Evolutionary conservation across 2,329 filamentous ascomycete species (phyloP), one percentile per base, ranked within the genome.

Genomic region (Sporothrix variecibatus): DNA sequence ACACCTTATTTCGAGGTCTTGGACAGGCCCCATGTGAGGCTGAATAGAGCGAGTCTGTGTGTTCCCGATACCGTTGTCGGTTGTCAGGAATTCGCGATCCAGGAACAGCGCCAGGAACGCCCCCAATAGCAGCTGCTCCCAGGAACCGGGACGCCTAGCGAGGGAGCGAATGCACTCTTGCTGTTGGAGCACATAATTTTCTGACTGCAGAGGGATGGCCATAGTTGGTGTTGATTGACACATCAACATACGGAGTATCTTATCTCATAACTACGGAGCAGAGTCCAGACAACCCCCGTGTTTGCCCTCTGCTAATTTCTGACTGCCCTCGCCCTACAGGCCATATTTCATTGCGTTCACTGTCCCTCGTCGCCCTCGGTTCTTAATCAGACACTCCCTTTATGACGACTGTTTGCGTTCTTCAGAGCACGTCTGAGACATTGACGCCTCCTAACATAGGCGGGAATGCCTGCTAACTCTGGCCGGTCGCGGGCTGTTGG

Each of bases 21-120:
- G 56, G 56, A 26, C 60, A 11, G 28, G 15, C 56, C 56, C 20
- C 15, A 20, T 9, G 60, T 64, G 60, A 64, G 34, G 17, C 60
- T 64, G 58, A 62, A 62, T 56, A n/a, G 34, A n/a, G 17, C n/a
- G 34, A 65, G 34, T 65, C 31, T 64, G 60, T 43, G 20, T 64
- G 60, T 40, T 23, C 26, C 28, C 60, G 9, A n/a, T 11, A 23
- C 34, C 34, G n/a, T 23, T 23, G 28, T 20, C 15, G 56, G 51
- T 56, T 56, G 23, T 26, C 23, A 56, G 56, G 56, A 28, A 17
- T 2, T n/a, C 28, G 5, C 31, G 58, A 23, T 38, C 31, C 28
- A 23, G n/a, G n/a, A 26, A 15, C 20, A 43, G 34, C n/a, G 34
- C 26, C 28, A 40, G 51, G 51, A n/a, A 62, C 31, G 43, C 43